phyloP scores from a whole-genome alignment of 805 yeast genomes.

The Candida mattraensis region DNA sequence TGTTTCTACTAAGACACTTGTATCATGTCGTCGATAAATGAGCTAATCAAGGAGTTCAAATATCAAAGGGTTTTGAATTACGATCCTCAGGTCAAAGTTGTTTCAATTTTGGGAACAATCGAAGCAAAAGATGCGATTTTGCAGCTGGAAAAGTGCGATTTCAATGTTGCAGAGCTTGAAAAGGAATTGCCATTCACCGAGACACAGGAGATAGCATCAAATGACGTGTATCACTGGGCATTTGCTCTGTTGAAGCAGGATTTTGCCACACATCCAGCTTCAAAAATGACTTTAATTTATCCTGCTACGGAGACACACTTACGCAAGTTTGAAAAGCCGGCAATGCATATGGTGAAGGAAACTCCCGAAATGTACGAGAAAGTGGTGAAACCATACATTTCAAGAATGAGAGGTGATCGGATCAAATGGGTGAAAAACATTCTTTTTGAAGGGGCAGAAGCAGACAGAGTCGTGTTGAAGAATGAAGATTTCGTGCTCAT shows the following conservation, averaged over 20 bases:
- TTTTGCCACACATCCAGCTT: constrained; percentile 50
- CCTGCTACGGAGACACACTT: constrained; percentile 92
- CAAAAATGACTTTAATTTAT: constrained; percentile 73
- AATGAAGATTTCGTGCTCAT: constrained; percentile 71
- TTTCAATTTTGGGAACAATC: constrained; percentile 70
- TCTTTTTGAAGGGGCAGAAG: constrained; percentile 75
- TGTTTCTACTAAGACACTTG: too few species aligned
- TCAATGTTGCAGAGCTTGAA: constrained; percentile 37
- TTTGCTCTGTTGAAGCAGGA: constrained; percentile 49
- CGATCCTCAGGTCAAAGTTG: constrained; percentile 65
- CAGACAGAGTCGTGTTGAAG: constrained; percentile 73
- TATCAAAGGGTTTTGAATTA: constrained; percentile 48
- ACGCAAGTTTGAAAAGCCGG: constrained; percentile 65
- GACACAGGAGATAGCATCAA: constrained; percentile 50
- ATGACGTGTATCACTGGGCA: constrained; percentile 89
- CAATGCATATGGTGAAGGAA: constrained; percentile 64
- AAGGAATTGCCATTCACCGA: constrained; percentile 18
- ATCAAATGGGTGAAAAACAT: constrained; percentile 91
- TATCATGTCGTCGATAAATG: constrained; percentile 20
- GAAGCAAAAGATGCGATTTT: constrained; percentile 62
- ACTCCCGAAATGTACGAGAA: constrained; percentile 72
- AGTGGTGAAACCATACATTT: constrained; percentile 73
- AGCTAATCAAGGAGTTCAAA: constrained; percentile 42
- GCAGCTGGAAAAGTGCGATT: constrained; percentile 71
- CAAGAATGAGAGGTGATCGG: constrained; percentile 71